Conservation (phyloP, 768 basidiomycete species). For the Russula virescens region DNA sequence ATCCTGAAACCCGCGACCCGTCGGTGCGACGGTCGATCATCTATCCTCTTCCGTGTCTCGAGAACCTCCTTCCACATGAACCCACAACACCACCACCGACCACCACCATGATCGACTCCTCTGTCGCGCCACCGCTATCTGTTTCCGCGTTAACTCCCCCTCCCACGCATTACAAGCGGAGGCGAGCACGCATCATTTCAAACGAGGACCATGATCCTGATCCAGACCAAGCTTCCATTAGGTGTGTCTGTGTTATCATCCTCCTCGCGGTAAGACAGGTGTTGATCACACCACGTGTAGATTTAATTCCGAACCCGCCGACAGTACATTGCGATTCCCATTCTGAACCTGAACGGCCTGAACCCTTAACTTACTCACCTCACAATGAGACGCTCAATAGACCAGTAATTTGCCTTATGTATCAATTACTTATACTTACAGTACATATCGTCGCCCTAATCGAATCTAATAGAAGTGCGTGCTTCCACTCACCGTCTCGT, state of each 20-base stretch:
- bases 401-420: constrained; percentile 6
- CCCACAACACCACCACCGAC: background rate
- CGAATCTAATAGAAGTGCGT: background rate
- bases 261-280: background rate
- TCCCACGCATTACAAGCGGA: constrained; percentile 17
- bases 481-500: background rate
- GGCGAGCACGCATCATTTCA: constrained; percentile 14
- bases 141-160: constrained; percentile 11
- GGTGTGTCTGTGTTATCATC: constrained; percentile 10
- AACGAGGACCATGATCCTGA: constrained; percentile 7
- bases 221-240: background rate
- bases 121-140: background rate
- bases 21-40: constrained; percentile 12
- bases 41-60: constrained; percentile 13
- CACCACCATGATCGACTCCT: background rate
- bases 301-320: background rate
- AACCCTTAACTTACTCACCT: background rate
- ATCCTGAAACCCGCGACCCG: background rate
- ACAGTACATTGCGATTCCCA: constrained; percentile 4
- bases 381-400: background rate
- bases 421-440: constrained; percentile 6
- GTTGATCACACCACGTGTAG: constrained; percentile 6
- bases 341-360: too few relatives aligned
- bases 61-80: constrained; percentile 15
- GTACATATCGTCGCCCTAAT: constrained; percentile 9